A percentile compares a stretch with the other conserved stretches of the same genome.
Conservation (phyloP, 768 basidiomycete genomes). For the Daedalea quercina region DNA sequence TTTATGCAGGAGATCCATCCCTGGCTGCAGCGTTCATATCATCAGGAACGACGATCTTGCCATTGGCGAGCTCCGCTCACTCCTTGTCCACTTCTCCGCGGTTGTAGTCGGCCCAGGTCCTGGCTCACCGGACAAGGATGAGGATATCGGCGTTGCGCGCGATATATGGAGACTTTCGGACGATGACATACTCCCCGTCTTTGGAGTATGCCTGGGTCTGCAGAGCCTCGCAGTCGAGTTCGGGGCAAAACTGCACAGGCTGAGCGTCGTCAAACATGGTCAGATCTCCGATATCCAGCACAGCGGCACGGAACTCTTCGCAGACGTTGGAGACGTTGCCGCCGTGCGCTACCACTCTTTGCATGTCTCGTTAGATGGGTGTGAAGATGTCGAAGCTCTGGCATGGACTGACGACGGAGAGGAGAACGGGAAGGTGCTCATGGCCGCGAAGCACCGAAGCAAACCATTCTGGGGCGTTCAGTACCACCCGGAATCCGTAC, state of each 20-base stretch:
- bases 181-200: slow-evolving; percentile 53
- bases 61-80: slow-evolving; percentile 41
- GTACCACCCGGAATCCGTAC: slow-evolving; percentile 83
- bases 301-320: slow-evolving; percentile 51
- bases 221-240: slow-evolving; percentile 67
- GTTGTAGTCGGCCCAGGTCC: slow-evolving; percentile 77
- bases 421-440: slow-evolving; percentile 64
- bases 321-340: slow-evolving; percentile 42
- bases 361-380: slow-evolving; percentile 42
- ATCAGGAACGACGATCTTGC: slow-evolving; percentile 65
- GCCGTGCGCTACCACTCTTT: slow-evolving; percentile 82
- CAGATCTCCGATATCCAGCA: slow-evolving; percentile 65
- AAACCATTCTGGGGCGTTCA: slow-evolving; percentile 85
- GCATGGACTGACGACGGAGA: slow-evolving; percentile 68
- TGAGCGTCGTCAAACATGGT: slow-evolving; percentile 72
- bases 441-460: slow-evolving; percentile 60
- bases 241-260: slow-evolving; percentile 53
- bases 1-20: slow-evolving; percentile 57
- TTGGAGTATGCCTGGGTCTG: slow-evolving; percentile 79
- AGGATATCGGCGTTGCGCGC: slow-evolving; percentile 63
- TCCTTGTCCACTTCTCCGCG: slow-evolving; percentile 58
- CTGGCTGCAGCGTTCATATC: slow-evolving; percentile 55
- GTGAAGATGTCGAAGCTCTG: slow-evolving; percentile 51
- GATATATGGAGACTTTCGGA: slow-evolving; percentile 63
- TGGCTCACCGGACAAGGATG: slow-evolving; percentile 57